Base-by-base conservation (phyloP, 2,329 filamentous ascomycete genomes). In the Fusarium pseudograminearum region DNA sequence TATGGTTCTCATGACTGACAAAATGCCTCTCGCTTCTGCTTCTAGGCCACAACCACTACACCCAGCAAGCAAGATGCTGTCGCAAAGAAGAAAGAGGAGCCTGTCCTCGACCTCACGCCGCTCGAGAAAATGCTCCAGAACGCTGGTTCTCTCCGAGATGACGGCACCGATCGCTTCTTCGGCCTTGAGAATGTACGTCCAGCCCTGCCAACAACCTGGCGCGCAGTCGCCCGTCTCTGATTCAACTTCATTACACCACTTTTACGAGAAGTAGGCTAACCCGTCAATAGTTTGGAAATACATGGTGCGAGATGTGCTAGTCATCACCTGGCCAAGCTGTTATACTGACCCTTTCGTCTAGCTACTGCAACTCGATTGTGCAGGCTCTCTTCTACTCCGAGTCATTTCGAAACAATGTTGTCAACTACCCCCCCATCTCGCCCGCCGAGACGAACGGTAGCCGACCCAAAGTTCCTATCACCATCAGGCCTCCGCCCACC, bases 151-250 rank as follows among this genome's bases (percentile, higher is more conserved):
- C 83, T 97, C 72, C 90, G 93, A 76, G 85, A 87, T 72, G 94
- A 98, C 81, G 96, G 96, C 56, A 97, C 93, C 78, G 96, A 98
- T 83, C 97, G 97, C 83, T 99, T 97, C 83, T 98, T 97, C 82
- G 96, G 96, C 18, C 91, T 98, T 79, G 96, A 99, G 82, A 99
- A 99, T 83, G 95, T 98, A 86, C 82, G 93, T 85, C 53, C 69
- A 65, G 57, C 33, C 44, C 45, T 45, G 22, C 20, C 60, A 20
- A 52, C 36, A 46, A 58, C 38, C 52, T 46, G 59, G 22, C 40
- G 20, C 52, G 56, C 55, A 58, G 54, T 26, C 41, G 28, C 33
- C 31, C 38, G 26, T 31, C 24, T 48, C 15, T 45, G 28, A 28
- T 52, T 51, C 40, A 54, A 24, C 31, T 42, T 47, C 44, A 50